Evolutionary conservation across 2,329 filamentous ascomycete genomes (phyloP).

Genomic region (Pseudomassariella vexata): DNA sequence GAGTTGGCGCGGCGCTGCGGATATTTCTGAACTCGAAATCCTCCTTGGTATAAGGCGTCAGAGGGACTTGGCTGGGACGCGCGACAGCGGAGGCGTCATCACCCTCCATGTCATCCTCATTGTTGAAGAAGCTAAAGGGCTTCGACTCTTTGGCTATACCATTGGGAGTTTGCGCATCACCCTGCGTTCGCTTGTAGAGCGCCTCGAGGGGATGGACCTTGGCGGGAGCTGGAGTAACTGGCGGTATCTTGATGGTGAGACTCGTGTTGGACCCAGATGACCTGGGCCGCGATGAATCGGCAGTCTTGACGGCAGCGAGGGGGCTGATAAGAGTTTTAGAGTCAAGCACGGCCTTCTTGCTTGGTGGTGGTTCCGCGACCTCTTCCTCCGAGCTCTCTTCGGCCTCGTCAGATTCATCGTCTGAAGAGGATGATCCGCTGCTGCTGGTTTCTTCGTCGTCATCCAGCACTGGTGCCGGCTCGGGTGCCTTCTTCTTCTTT

Average conservation of each 20-base stretch:
- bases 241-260: constrained; percentile 51
- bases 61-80: constrained; percentile 43
- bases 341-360: constrained; percentile 10
- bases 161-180: constrained; percentile 29
- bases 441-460: constrained; percentile 26
- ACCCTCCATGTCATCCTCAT: constrained; percentile 37
- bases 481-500: constrained; percentile 7
- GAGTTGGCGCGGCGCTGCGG: constrained; percentile 90
- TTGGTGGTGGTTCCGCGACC: constrained; percentile 8
- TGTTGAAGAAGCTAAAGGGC: constrained; percentile 74
- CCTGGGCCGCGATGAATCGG: constrained; percentile 34
- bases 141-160: constrained; percentile 39
- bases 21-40: constrained; percentile 70
- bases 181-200: constrained; percentile 72
- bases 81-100: constrained; percentile 13
- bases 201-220: constrained; percentile 83
- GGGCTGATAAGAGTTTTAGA: constrained; percentile 8
- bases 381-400: constrained; percentile 15
- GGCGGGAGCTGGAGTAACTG: constrained; percentile 33
- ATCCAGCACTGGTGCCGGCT: constrained; percentile 9
- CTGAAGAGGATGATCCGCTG: constrained; percentile 26
- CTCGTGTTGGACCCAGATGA: constrained; percentile 45
- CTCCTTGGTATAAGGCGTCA: constrained; percentile 77
- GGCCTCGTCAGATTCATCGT: constrained; percentile 12
- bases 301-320: constrained; percentile 17